Evolutionary conservation across 2,329 filamentous ascomycete species (phyloP).

Genomic region (Nemania diffusa): DNA sequence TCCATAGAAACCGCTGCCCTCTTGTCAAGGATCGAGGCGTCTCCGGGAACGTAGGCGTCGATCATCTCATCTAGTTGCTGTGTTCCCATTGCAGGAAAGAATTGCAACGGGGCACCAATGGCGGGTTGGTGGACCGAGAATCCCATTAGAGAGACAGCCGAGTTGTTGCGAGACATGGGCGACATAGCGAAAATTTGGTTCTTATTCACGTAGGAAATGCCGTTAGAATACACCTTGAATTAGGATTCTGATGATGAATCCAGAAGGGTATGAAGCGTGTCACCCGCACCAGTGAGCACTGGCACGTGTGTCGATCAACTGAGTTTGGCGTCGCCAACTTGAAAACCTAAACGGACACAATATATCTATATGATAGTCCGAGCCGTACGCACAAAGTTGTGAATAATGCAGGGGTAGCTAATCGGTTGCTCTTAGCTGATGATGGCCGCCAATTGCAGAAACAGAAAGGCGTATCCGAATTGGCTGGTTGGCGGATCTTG

Average conservation of each 20-base stretch:
- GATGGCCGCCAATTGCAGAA: not conserved
- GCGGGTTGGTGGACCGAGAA: conserved; percentile 70
- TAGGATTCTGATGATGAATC: conserved; percentile 13
- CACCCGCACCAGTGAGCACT: conserved; percentile 37
- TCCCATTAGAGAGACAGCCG: conserved; percentile 55
- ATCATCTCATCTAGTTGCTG: conserved; percentile 70
- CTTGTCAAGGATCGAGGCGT: conserved; percentile 67
- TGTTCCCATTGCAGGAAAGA: conserved; percentile 72
- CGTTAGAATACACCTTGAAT: conserved; percentile 38
- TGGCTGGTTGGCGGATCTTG: not conserved
- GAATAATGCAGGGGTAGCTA: not conserved
- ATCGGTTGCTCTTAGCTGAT: conserved; percentile 7
- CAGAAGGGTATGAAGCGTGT: conserved; percentile 18
- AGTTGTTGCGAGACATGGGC: conserved; percentile 52
- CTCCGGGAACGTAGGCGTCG: conserved; percentile 65
- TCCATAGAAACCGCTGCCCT: conserved; percentile 67
- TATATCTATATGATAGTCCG: conserved; percentile 4
- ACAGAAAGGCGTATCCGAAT: conserved; percentile 19
- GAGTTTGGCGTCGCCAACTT: conserved; percentile 37
- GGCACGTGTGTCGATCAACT: conserved; percentile 12
- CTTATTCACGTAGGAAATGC: conserved; percentile 24
- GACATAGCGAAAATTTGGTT: conserved; percentile 45
- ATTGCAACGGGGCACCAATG: conserved; percentile 68
- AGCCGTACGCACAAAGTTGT: conserved; percentile 5
- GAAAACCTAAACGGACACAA: not conserved